These are phyloP conservation scores for Ogataea hybrid DNA, from an alignment of 1,139 yeast genomes.

Conservation along the genomic window DNA sequence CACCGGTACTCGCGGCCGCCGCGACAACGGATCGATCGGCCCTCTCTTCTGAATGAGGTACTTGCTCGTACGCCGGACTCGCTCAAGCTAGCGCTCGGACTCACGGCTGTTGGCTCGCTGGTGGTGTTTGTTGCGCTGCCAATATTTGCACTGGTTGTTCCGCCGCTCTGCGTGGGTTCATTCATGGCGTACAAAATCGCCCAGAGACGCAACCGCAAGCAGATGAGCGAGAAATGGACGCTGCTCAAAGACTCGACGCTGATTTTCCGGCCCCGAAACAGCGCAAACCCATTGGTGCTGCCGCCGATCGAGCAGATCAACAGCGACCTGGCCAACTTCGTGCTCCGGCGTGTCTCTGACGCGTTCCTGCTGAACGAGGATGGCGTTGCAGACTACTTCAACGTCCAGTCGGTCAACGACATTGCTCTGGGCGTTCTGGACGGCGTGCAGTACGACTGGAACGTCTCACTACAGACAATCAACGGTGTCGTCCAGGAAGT, in stretches of 20 bases:
- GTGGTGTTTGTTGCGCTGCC: constrained; percentile 37
- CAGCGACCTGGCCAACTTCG: constrained; percentile 29
- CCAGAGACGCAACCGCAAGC: constrained; percentile 17
- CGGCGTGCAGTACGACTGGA: constrained; percentile 33
- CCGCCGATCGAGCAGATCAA: constrained; percentile 30
- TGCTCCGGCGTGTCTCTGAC: constrained; percentile 32
- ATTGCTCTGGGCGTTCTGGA: constrained; percentile 33
- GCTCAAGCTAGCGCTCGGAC: constrained; percentile 27
- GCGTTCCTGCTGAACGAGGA: constrained; percentile 35
- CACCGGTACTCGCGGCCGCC: constrained; percentile 23
- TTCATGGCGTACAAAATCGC: constrained; percentile 26
- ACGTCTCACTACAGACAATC: constrained; percentile 15
- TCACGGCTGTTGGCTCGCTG: constrained; percentile 31
- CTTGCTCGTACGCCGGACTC: constrained; percentile 32
- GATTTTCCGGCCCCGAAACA: constrained; percentile 21
- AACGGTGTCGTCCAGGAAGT: constrained; percentile 17
- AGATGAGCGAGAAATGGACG: constrained; percentile 26
- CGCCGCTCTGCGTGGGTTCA: constrained; percentile 36
- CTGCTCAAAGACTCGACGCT: constrained; percentile 23
- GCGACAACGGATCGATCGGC: constrained; percentile 17
- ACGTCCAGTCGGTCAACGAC: constrained; percentile 22
- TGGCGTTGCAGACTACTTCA: constrained; percentile 29
- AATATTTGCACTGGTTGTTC: constrained; percentile 33
- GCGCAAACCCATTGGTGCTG: constrained; percentile 9
- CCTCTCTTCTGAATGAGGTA: constrained; percentile 17